These are phyloP conservation scores for Myrica gale DNA, from an alignment of 306 rosid genomes.

Conservation along the genomic window DNA sequence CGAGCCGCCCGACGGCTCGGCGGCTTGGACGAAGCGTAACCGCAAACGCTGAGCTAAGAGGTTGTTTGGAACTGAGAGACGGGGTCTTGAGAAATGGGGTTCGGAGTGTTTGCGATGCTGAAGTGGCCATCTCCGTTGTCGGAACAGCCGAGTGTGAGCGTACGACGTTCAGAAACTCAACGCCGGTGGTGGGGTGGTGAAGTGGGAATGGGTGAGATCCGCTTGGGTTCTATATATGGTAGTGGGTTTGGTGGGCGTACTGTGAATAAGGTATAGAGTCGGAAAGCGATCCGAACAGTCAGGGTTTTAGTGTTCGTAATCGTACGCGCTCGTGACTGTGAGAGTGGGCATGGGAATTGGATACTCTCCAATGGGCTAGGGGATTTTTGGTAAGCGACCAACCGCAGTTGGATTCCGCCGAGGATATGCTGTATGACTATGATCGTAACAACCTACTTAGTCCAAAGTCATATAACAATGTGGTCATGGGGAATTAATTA, in stretches of 20 bases:
- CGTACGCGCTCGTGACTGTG: constrained; percentile 17
- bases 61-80: constrained; percentile 59
- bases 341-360: background rate
- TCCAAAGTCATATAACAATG: too few species aligned
- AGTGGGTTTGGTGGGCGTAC: background rate
- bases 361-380: background rate
- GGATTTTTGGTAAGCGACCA: too few species aligned
- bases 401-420: too few species aligned
- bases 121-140: constrained; percentile 41
- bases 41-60: constrained; percentile 55
- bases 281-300: background rate
- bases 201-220: background rate
- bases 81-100: constrained; percentile 19
- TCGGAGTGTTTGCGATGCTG: constrained; percentile 52
- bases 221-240: background rate
- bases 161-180: background rate
- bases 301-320: background rate
- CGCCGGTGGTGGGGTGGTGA: background rate
- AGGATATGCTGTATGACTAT: too few species aligned
- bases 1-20: constrained; percentile 18
- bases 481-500: too few species aligned
- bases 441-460: too few species aligned
- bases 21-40: constrained; percentile 34
- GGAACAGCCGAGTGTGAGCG: background rate
- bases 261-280: background rate